phyloP scores from a whole-genome alignment of 495 filamentous ascomycete genomes.

The Podospora fimiseda region DNA sequence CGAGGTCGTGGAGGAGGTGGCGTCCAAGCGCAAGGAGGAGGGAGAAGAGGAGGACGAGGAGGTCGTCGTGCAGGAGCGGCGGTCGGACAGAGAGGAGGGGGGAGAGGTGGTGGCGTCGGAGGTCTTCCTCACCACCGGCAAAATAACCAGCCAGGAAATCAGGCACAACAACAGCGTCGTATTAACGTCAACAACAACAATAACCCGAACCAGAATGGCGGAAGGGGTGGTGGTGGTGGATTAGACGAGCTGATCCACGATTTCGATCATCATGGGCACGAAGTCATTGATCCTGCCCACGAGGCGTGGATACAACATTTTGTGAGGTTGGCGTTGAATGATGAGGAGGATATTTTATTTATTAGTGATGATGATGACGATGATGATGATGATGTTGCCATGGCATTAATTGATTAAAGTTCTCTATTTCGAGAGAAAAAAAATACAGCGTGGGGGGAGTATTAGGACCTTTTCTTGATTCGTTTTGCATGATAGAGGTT shows the following conservation, averaged over 20 bases:
- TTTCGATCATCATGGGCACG: too few relatives aligned
- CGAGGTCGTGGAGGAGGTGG: constrained; percentile 4
- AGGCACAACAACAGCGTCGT: constrained; percentile 18
- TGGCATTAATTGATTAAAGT: too few relatives aligned
- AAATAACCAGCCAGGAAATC: constrained; percentile 24
- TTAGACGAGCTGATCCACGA: constrained; percentile 5
- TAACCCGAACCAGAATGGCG: constrained; percentile 12
- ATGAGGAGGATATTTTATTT: constrained; percentile 43
- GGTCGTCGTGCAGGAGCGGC: constrained; percentile 2
- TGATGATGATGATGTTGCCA: too few relatives aligned
- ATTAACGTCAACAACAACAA: constrained; percentile 16
- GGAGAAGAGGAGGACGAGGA: constrained; percentile 12
- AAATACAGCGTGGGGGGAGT: neutral
- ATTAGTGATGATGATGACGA: constrained; percentile 33
- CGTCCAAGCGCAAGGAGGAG: constrained; percentile 2
- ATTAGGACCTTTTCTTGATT: too few relatives aligned
- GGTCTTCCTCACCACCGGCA: constrained; percentile 19
- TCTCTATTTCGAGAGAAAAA: too few relatives aligned
- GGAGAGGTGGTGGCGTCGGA: constrained; percentile 13
- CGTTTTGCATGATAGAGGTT: too few relatives aligned
- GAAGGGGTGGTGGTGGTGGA: neutral
- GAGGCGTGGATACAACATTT: constrained; percentile 48
- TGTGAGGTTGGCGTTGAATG: constrained; percentile 46
- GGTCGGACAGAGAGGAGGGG: constrained; percentile 7
- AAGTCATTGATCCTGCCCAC: constrained; percentile 34